A percentile compares a stretch with the other conserved stretches of the same genome.
Evolutionary conservation across 1,284 basidiomycete genomes (phyloP).

Genomic region (Microstroma glucosiphilum): DNA sequence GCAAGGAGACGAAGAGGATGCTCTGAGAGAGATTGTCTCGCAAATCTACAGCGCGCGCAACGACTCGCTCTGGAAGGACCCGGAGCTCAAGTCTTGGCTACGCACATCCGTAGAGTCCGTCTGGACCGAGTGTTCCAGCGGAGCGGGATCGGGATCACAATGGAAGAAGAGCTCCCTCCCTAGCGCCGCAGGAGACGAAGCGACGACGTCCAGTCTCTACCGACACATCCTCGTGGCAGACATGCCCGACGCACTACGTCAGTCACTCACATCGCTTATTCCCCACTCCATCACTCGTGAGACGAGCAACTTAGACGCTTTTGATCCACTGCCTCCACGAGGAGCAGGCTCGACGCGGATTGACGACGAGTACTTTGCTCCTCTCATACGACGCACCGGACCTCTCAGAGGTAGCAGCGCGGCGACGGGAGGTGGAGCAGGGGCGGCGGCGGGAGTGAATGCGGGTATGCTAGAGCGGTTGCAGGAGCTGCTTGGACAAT

Average conservation of each 20-base stretch:
- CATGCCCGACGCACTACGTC: slow-evolving; percentile 39
- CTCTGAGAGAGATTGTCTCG: slow-evolving; percentile 27
- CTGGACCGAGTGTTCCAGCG: slow-evolving; percentile 1
- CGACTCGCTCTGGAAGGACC: slow-evolving; percentile 45
- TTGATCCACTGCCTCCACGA: slow-evolving; percentile 43
- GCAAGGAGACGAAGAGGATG: slow-evolving; percentile 17
- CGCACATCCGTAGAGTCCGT: slow-evolving; percentile 19
- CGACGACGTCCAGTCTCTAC: slow-evolving; percentile 34
- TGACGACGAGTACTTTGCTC: slow-evolving; percentile 42
- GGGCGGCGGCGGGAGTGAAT: background rate
- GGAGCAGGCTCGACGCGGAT: slow-evolving; percentile 25
- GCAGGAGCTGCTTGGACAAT: slow-evolving; percentile 15
- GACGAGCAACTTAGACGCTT: slow-evolving; percentile 35
- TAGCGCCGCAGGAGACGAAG: slow-evolving; percentile 15
- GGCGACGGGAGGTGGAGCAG: slow-evolving; percentile 37
- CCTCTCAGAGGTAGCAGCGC: slow-evolving; percentile 13
- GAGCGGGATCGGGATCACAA: background rate
- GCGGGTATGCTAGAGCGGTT: slow-evolving; percentile 10
- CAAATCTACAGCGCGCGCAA: slow-evolving; percentile 42
- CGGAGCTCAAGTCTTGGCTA: slow-evolving; percentile 31
- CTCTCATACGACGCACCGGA: slow-evolving; percentile 14
- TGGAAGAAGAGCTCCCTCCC: background rate
- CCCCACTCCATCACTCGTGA: slow-evolving; percentile 32
- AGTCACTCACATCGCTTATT: slow-evolving; percentile 37
- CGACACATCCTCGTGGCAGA: slow-evolving; percentile 47